phyloP scores from a whole-genome alignment of 2,329 filamentous ascomycete species.

The Trichoderma endophyticum region DNA sequence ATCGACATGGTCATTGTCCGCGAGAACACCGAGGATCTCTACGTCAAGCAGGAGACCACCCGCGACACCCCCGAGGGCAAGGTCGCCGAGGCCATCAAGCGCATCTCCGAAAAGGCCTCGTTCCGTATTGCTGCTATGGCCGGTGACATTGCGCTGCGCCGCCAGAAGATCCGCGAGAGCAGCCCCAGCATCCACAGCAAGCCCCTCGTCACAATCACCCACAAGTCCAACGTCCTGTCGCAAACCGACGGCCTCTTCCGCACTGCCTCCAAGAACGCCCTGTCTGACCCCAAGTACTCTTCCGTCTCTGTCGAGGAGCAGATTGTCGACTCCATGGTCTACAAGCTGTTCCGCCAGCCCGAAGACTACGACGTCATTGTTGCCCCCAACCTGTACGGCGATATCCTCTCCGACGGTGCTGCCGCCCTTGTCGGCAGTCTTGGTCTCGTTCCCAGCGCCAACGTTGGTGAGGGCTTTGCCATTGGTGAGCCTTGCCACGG shows the following conservation, averaged over 20 bases:
- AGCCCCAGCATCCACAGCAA: constrained; percentile 57
- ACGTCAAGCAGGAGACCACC: constrained; percentile 94
- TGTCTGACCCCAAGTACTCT: constrained; percentile 88
- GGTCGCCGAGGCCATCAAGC: constrained; percentile 96
- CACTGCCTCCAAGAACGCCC: constrained; percentile 70
- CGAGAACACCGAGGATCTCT: constrained; percentile 98
- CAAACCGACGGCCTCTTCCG: constrained; percentile 98
- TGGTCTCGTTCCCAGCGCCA: constrained; percentile 89
- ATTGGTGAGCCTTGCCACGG: constrained; percentile 99
- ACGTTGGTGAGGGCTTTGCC: constrained; percentile 89
- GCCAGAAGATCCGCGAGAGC: constrained; percentile 72
- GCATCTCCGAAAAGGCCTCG: constrained; percentile 83
- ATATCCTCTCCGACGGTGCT: constrained; percentile 89
- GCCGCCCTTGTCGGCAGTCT: constrained; percentile 89
- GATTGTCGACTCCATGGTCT: constrained; percentile 99
- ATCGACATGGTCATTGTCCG: constrained; percentile 98
- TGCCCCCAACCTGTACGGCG: constrained; percentile 89
- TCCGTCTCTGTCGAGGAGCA: constrained; percentile 98
- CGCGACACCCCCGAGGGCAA: constrained; percentile 71
- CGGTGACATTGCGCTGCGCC: constrained; percentile 85
- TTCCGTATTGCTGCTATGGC: constrained; percentile 89
- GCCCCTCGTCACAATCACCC: constrained; percentile 89
- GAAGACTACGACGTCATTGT: constrained; percentile 96
- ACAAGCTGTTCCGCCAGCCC: constrained; percentile 98
- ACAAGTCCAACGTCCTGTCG: constrained; percentile 96